Percentiles rank a stretch among this genome's conserved stretches.
These are phyloP conservation scores for Blastomyces gilchristii DNA, from an alignment of 2,329 filamentous ascomycete species.

Conservation along the genomic window DNA sequence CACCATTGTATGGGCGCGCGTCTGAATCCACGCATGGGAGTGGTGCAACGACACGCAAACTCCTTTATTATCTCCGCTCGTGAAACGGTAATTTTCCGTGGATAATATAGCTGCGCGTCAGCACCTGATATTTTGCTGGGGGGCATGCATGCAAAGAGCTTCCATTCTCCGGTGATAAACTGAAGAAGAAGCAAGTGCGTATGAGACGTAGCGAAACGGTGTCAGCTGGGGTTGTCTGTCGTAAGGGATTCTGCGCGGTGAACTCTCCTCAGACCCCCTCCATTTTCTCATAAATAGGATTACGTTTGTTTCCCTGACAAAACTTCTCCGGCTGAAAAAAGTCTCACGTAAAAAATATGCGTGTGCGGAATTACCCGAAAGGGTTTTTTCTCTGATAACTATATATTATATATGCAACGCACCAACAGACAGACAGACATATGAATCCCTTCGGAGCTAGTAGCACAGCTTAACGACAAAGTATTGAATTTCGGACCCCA, in stretches of 20 bases:
- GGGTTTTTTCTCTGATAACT: background rate
- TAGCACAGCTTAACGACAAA: background rate
- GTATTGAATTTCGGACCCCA: background rate
- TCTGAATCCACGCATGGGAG: slow-evolving; percentile 48
- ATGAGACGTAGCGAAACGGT: slow-evolving; percentile 20
- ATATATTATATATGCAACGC: background rate
- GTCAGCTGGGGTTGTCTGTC: too few relatives aligned
- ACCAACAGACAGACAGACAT: background rate
- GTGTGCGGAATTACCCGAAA: background rate
- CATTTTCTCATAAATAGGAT: background rate
- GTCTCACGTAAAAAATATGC: background rate
- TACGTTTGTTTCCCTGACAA: too few relatives aligned
- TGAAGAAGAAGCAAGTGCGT: slow-evolving; percentile 55
- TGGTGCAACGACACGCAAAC: background rate
- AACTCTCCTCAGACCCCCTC: too few relatives aligned
- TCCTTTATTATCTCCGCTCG: slow-evolving; percentile 36
- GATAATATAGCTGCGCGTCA: slow-evolving; percentile 51
- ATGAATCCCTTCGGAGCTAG: background rate
- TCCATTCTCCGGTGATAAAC: slow-evolving; percentile 39
- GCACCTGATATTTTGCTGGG: slow-evolving; percentile 52
- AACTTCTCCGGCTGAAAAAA: background rate
- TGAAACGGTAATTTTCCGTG: slow-evolving; percentile 57
- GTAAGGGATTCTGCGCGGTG: background rate
- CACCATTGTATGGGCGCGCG: slow-evolving; percentile 39
- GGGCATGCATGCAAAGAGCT: slow-evolving; percentile 47